Conservation (phyloP, 2,329 filamentous ascomycete genomes). For the Aspergillus proliferans region DNA sequence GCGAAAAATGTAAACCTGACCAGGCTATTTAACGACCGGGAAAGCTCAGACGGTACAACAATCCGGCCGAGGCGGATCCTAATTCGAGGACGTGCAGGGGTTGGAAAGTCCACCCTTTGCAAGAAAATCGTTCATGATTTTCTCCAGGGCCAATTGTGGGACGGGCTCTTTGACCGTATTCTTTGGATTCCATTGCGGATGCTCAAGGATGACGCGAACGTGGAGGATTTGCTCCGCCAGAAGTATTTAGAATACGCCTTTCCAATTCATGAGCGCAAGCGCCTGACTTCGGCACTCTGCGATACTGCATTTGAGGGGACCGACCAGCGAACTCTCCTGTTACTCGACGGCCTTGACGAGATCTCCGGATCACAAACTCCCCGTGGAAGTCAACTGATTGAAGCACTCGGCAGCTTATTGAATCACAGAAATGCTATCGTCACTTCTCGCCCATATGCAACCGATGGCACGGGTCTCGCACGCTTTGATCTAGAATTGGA, state of each 20-base stretch:
- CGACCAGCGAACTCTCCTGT: slow-evolving; percentile 26
- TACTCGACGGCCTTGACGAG: slow-evolving; percentile 44
- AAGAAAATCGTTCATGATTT: slow-evolving; percentile 39
- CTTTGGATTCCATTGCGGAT: slow-evolving; percentile 38
- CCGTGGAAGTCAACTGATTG: slow-evolving; percentile 7
- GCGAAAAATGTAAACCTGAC: neutral
- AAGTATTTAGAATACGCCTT: neutral
- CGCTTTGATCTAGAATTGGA: slow-evolving; percentile 33
- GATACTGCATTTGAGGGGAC: neutral
- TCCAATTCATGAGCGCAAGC: neutral
- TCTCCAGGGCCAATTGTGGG: slow-evolving; percentile 16
- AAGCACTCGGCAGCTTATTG: slow-evolving; percentile 26
- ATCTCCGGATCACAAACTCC: slow-evolving; percentile 18
- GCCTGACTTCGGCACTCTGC: neutral
- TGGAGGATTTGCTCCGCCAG: neutral
- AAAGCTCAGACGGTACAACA: slow-evolving; percentile 3
- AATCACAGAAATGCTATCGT: slow-evolving; percentile 34
- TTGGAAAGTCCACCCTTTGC: slow-evolving; percentile 39
- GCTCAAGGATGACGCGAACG: slow-evolving; percentile 14
- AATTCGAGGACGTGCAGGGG: slow-evolving; percentile 33
- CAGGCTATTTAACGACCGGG: neutral
- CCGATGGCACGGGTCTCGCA: slow-evolving; percentile 5
- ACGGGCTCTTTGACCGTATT: slow-evolving; percentile 28
- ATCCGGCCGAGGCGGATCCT: slow-evolving; percentile 26
- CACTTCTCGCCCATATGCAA: slow-evolving; percentile 33